Evolutionary conservation across 1,139 yeast species (phyloP).

Genomic region (Scheffersomyces illinoinensis): DNA sequence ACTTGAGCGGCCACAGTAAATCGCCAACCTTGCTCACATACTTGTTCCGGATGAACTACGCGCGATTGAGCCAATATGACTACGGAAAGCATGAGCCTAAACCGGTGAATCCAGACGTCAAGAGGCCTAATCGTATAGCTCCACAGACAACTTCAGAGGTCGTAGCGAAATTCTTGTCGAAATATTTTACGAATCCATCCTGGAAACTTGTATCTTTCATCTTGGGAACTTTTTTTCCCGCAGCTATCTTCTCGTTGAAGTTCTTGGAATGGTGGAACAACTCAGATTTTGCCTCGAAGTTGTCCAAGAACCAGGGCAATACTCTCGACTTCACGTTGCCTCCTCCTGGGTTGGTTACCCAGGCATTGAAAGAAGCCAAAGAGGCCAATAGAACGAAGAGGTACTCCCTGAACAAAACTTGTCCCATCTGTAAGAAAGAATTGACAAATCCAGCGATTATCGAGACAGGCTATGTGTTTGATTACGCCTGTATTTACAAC

Average conservation of each 20-base stretch:
- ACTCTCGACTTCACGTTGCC: constrained; percentile 54
- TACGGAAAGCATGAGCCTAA: constrained; percentile 50
- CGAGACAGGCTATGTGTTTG: constrained; percentile 89
- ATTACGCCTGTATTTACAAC: constrained; percentile 82
- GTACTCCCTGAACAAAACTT: constrained; percentile 39
- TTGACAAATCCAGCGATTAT: constrained; percentile 81
- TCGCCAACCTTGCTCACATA: constrained; percentile 67
- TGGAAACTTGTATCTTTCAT: constrained; percentile 38
- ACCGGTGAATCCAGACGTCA: constrained; percentile 9
- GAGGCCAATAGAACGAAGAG: constrained; percentile 12
- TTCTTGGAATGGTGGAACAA: constrained; percentile 96
- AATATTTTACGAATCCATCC: constrained; percentile 39
- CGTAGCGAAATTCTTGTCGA: constrained; percentile 29
- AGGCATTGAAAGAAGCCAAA: constrained; percentile 10
- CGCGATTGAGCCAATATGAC: constrained; percentile 68
- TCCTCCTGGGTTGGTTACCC: constrained; percentile 43
- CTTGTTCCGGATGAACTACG: constrained; percentile 63
- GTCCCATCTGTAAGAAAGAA: constrained; percentile 72
- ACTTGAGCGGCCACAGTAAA: constrained; percentile 65
- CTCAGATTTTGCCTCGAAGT: constrained; percentile 67
- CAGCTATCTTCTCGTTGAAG: constrained; percentile 79
- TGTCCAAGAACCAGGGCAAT: constrained; percentile 55
- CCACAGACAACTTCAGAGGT: constrained; percentile 58
- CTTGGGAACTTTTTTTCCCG: constrained; percentile 66
- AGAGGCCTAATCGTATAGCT: constrained; percentile 33